Conservation (phyloP, 73 alveolate species). For the Effrenium voratum region DNA sequence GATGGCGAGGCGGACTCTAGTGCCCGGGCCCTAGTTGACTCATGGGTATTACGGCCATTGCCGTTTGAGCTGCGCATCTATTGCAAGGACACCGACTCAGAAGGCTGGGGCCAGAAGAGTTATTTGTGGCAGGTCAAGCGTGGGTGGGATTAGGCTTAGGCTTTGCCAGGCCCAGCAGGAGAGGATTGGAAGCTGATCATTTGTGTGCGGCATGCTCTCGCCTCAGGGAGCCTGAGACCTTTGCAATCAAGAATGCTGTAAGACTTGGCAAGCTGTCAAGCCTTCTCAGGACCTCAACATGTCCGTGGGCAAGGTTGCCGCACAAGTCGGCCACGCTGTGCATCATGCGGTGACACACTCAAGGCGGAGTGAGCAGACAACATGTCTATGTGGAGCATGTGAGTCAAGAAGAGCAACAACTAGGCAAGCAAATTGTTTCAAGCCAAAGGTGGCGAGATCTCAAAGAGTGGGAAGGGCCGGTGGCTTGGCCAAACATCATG, state of each 20-base stretch:
- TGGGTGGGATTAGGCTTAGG: not conserved
- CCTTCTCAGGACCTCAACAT: slow-evolving; percentile 49
- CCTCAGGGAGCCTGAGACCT: not conserved
- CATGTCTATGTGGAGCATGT: not conserved
- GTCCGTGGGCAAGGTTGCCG: slow-evolving; percentile 86
- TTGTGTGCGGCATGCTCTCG: slow-evolving; percentile 27
- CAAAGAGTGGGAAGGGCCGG: slow-evolving; percentile 61
- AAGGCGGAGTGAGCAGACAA: not conserved
- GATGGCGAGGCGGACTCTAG: not conserved
- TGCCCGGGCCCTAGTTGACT: not conserved
- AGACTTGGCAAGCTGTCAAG: not conserved
- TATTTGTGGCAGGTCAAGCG: not conserved
- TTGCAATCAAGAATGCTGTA: not conserved
- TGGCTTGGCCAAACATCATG: not conserved
- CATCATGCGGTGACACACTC: slow-evolving; percentile 81
- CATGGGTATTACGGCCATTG: not conserved
- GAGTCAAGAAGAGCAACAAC: not conserved
- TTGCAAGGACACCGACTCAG: not conserved
- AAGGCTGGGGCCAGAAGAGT: not conserved
- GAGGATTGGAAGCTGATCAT: slow-evolving; percentile 72
- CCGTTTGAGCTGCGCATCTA: too few species aligned
- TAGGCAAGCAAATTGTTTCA: too few species aligned
- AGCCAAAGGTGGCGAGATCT: slow-evolving; percentile 78
- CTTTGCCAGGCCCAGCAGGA: not conserved
- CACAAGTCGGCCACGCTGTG: slow-evolving; percentile 80